Evolutionary conservation across 495 filamentous ascomycete species (phyloP), one percentile per base, ranked within the genome.

Genomic region (Lichenothelia convexa): DNA sequence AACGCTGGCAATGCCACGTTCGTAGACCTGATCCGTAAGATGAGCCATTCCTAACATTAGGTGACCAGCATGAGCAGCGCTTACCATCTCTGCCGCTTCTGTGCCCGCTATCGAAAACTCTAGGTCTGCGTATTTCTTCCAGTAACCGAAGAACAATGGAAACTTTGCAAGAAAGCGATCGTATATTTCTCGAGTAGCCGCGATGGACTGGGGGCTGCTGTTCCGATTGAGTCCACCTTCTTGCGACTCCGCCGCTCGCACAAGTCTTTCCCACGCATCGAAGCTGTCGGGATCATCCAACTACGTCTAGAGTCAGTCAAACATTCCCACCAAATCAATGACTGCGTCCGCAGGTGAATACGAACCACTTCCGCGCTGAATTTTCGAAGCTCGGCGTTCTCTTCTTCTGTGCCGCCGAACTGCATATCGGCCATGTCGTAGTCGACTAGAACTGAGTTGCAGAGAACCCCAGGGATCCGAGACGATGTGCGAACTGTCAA

Each of bases 111-210:
- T 93, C 12, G 80, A 80, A 58, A 99, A 99, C 51, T 99, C 89
- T 18, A 93, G 59, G 51, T 95, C 89, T 46, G 89, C 89, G 73
- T 99, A 97, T 56, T 93, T 95, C 63, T 94, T 94, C 89, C 89
- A 99, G 58, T 94, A 99, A 29, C 86, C 89, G 53, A 94, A 99
- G 2, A 95, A 70, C 18, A 95, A 66, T 1, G 89, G 89, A 49
- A 94, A 99, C 52, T 92, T 93, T 36, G 83, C 77, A 6, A 99
- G 73, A 51, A 99, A 87, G 6, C 79, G 71, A 54, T 99, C 91
- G 56, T 92, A 95, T 35, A 76, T 68, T 46, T 78, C 70, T 47
- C 89, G 74, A 21, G 78, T 75, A 7, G 82, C 74, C 17, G 80
- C 77, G 46, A 99, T 85, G 4, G 89, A 80, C 50, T 92, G 80